phyloP scores from a whole-genome alignment of 208 protist species.

The Leishmania aethiopica region DNA sequence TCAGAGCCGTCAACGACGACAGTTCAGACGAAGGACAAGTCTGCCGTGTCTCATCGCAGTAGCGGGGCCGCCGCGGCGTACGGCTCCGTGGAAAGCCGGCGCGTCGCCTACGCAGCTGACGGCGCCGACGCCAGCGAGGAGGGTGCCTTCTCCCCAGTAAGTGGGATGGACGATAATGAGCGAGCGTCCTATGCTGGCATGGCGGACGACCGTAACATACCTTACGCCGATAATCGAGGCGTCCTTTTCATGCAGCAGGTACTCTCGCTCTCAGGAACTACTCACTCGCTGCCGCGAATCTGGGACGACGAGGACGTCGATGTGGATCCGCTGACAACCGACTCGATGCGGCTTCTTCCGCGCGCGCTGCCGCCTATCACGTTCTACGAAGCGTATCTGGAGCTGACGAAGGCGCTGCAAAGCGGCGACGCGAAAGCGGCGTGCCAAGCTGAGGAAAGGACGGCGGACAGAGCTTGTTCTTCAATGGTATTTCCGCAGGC shows the following conservation, averaged over 20 bases:
- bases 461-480: not conserved
- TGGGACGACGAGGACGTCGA: conserved; percentile 30
- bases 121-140: not conserved
- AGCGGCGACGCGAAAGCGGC: no score
- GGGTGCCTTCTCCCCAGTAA: conserved; percentile 17
- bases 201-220: not conserved
- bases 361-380: conserved; percentile 10
- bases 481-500: not conserved
- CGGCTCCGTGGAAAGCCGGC: not conserved
- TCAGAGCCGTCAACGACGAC: conserved; percentile 19
- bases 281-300: conserved; percentile 1
- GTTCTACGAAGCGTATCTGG: conserved; percentile 23
- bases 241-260: not conserved
- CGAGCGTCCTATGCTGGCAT: not conserved
- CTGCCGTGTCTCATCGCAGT: not conserved
- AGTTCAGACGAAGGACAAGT: no score
- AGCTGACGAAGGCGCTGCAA: conserved; percentile 11
- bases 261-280: conserved; percentile 23
- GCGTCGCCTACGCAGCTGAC: not conserved
- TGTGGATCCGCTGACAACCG: conserved; percentile 24
- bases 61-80: not conserved
- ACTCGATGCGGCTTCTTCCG: not conserved
- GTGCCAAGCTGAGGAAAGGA: no score
- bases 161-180: conserved; percentile 5
- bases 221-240: not conserved